These are phyloP conservation scores for Aureobasidium sp. DNA, from an alignment of 2,329 filamentous ascomycete genomes.

Conservation along the genomic window DNA sequence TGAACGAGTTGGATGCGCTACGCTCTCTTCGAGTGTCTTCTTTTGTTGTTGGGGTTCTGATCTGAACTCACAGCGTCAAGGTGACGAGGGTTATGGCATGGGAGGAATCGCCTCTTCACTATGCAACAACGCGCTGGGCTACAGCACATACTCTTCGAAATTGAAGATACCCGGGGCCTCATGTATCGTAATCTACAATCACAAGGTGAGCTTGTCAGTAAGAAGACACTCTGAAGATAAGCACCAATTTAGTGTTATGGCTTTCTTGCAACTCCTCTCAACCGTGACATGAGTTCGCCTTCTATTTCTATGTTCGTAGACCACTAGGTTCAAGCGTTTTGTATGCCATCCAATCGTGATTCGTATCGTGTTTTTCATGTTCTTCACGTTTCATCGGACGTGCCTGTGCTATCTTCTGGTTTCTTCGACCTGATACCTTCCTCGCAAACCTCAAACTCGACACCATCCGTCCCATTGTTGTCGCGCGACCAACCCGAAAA, in stretches of 20 bases:
- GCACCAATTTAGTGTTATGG: background rate
- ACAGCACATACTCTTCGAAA: background rate
- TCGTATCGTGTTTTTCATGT: background rate
- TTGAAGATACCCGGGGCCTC: too few relatives aligned
- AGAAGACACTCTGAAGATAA: too few relatives aligned
- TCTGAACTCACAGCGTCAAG: background rate
- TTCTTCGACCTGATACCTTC: constrained; percentile 41
- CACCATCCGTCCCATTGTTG: constrained; percentile 42
- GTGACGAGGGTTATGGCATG: too few relatives aligned
- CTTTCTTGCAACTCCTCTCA: background rate
- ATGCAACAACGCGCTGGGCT: background rate
- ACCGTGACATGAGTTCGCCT: background rate
- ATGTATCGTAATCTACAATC: too few relatives aligned
- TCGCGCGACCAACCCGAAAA: constrained; percentile 68
- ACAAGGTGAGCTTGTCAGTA: too few relatives aligned
- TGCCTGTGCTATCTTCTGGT: background rate
- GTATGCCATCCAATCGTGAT: background rate
- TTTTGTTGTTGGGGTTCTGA: background rate
- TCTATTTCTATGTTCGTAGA: background rate
- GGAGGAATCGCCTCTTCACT: background rate
- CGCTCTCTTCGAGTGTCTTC: background rate
- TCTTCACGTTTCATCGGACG: background rate
- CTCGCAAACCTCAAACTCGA: constrained; percentile 68
- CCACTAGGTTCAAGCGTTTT: background rate
- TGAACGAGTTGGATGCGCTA: background rate